Conservation (phyloP, 2,329 filamentous ascomycete species). For the Trichoderma aggressivum region DNA sequence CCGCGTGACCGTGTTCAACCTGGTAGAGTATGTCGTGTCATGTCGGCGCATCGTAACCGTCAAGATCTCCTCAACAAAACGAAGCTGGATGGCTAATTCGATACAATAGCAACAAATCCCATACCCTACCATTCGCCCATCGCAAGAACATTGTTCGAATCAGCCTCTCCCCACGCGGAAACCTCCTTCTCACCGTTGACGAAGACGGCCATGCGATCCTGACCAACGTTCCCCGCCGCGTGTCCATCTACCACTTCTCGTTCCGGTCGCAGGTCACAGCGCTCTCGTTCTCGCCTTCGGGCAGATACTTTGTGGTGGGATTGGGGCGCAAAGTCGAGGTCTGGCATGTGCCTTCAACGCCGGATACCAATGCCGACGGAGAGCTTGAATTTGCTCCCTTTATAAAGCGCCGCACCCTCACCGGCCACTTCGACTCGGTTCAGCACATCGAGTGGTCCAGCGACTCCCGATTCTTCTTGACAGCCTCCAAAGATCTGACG, state of each 20-base stretch:
- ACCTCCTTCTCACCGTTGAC: slow-evolving; percentile 88
- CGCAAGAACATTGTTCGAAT: slow-evolving; percentile 88
- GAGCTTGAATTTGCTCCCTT: slow-evolving; percentile 95
- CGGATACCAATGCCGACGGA: slow-evolving; percentile 72
- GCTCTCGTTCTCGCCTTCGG: slow-evolving; percentile 86
- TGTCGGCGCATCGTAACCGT: neutral
- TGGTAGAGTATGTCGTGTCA: slow-evolving; percentile 72
- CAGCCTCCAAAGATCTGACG: slow-evolving; percentile 86
- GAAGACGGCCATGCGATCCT: slow-evolving; percentile 92
- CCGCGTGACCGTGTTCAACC: slow-evolving; percentile 89
- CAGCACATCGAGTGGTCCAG: slow-evolving; percentile 90
- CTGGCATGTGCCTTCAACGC: slow-evolving; percentile 92
- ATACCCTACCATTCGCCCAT: slow-evolving; percentile 85
- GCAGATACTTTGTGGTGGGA: slow-evolving; percentile 84
- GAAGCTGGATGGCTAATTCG: slow-evolving; percentile 32
- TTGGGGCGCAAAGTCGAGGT: slow-evolving; percentile 86
- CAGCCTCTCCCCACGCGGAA: slow-evolving; percentile 84
- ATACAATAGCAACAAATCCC: slow-evolving; percentile 70
- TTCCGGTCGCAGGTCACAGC: slow-evolving; percentile 80
- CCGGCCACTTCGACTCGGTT: slow-evolving; percentile 84
- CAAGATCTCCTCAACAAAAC: neutral
- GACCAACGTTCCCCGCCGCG: slow-evolving; percentile 81
- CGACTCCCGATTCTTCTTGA: slow-evolving; percentile 94
- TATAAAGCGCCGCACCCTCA: slow-evolving; percentile 79
- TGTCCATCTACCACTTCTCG: slow-evolving; percentile 92